phyloP scores from a whole-genome alignment of 1,284 basidiomycete species.

The Leccinum pseudoinsigne region DNA sequence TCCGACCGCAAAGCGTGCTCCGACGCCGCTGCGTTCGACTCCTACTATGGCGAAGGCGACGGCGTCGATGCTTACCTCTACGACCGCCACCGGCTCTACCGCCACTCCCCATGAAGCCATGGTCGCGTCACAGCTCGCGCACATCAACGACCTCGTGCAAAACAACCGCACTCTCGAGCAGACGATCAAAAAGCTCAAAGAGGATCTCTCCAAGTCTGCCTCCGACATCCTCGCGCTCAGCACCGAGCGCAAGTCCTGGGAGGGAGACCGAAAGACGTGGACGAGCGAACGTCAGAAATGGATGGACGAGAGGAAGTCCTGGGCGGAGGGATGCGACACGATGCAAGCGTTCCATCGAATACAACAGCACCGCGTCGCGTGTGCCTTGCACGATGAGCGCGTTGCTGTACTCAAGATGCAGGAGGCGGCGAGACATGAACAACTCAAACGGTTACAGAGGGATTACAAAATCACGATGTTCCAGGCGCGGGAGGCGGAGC shows the following conservation, averaged over 20 bases:
- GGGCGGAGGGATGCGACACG: constrained; percentile 60
- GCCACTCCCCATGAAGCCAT: constrained; percentile 49
- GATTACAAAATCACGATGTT: constrained; percentile 67
- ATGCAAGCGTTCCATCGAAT: constrained; percentile 62
- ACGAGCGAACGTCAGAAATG: constrained; percentile 47
- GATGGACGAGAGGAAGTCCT: constrained; percentile 53
- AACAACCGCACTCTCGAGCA: constrained; percentile 62
- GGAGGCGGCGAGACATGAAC: constrained; percentile 53
- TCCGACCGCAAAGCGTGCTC: constrained; percentile 19
- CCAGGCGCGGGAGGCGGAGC: constrained; percentile 57
- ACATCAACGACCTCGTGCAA: constrained; percentile 68
- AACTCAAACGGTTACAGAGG: constrained; percentile 53
- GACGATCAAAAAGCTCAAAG: constrained; percentile 50
- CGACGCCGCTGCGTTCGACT: constrained; percentile 24
- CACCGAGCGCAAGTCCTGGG: constrained; percentile 26
- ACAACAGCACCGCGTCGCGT: constrained; percentile 54
- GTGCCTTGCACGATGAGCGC: constrained; percentile 54
- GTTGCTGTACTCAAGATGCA: constrained; percentile 48
- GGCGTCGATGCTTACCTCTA: constrained; percentile 30
- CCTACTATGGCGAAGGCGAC: constrained; percentile 17
- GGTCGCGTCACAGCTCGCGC: constrained; percentile 54
- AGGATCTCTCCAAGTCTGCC: constrained; percentile 41
- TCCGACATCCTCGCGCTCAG: constrained; percentile 19
- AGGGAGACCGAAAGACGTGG: constrained; percentile 39
- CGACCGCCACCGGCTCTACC: constrained; percentile 31